Evolutionary conservation across 2,329 filamentous ascomycete genomes (phyloP).

Genomic region (Penicillium sp.): DNA sequence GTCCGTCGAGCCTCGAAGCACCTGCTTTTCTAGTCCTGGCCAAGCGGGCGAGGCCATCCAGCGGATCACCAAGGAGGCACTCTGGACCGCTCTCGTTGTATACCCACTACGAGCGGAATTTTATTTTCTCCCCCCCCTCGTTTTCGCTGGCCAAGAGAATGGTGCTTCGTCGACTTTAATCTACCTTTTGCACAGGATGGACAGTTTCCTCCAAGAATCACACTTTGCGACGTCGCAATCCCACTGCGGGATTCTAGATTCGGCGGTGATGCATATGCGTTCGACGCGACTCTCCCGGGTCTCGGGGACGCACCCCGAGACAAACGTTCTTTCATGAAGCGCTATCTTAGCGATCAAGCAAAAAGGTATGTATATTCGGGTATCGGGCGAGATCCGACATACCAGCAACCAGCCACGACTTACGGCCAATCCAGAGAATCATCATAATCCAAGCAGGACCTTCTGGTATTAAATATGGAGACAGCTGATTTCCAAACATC

Average conservation of each 20-base stretch:
- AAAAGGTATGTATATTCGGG: not conserved
- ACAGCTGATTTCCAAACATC: not conserved
- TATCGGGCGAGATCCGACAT: not conserved
- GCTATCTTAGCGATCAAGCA: not conserved
- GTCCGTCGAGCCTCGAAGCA: constrained; percentile 14
- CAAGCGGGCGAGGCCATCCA: too few relatives aligned
- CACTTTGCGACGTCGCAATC: not conserved
- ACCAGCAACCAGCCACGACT: not conserved
- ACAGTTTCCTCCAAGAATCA: not conserved
- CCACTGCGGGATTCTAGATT: not conserved
- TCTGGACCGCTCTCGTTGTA: not conserved
- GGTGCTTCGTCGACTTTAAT: not conserved
- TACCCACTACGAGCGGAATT: not conserved
- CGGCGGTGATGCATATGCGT: not conserved
- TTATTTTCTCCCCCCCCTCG: not conserved
- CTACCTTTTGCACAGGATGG: not conserved
- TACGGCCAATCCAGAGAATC: not conserved
- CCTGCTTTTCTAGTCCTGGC: not conserved
- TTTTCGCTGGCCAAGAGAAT: not conserved
- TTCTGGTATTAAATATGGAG: not conserved
- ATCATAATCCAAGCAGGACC: too few relatives aligned
- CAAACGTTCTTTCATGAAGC: not conserved
- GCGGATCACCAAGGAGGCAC: not conserved
- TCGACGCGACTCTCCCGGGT: not conserved
- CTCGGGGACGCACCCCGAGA: not conserved